phyloP scores from a whole-genome alignment of 352 stramenopile species.

The Globisporangium radiosum region DNA sequence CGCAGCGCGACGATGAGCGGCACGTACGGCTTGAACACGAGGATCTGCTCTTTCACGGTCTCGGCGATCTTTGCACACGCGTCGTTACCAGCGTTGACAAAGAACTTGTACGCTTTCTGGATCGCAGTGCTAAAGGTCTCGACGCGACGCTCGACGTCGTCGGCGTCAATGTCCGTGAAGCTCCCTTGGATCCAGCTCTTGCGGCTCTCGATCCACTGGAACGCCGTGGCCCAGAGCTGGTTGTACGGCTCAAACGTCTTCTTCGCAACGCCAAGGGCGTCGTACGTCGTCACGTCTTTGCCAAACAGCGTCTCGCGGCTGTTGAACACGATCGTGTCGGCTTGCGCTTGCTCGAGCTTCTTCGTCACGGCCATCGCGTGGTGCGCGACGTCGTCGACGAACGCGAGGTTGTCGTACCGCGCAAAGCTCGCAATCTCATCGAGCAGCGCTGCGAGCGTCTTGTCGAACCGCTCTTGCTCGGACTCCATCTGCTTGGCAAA shows the following conservation, averaged over 20 bases:
- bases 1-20: slow-evolving; percentile 88
- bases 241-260: slow-evolving; percentile 95
- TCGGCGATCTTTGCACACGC: slow-evolving; percentile 86
- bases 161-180: slow-evolving; percentile 89
- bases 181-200: slow-evolving; percentile 90
- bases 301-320: slow-evolving; percentile 89
- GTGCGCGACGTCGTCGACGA: slow-evolving; percentile 84
- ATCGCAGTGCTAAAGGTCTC: slow-evolving; percentile 82
- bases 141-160: slow-evolving; percentile 90
- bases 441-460: slow-evolving; percentile 70
- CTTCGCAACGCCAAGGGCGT: slow-evolving; percentile 71
- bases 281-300: slow-evolving; percentile 87
- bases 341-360: slow-evolving; percentile 84
- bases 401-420: slow-evolving; percentile 82
- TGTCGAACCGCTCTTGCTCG: slow-evolving; percentile 91
- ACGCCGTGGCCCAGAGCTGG: slow-evolving; percentile 87
- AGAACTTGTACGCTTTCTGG: slow-evolving; percentile 91
- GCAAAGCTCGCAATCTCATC: slow-evolving; percentile 88
- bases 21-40: slow-evolving; percentile 91
- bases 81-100: slow-evolving; percentile 84
- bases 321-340: slow-evolving; percentile 91
- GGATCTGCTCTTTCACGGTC: slow-evolving; percentile 90
- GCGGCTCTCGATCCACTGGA: slow-evolving; percentile 89
- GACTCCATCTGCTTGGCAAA: slow-evolving; percentile 93
- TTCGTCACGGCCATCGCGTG: slow-evolving; percentile 83